These are phyloP conservation scores for Taphrina pruni DNA, from an alignment of 1,139 yeast species.

Conservation along the genomic window DNA sequence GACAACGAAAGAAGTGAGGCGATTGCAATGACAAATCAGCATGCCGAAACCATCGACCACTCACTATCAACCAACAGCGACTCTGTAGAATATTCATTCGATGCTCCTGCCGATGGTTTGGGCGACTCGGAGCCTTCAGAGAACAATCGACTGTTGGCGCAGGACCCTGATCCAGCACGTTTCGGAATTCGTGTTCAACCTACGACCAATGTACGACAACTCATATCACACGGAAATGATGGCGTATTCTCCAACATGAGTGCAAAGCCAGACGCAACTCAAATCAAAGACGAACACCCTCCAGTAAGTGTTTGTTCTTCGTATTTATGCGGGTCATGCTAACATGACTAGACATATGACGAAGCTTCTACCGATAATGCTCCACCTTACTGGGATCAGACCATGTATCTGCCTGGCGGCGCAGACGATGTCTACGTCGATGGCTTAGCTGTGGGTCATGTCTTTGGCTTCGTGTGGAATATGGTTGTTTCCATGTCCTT, in stretches of 20 bases:
- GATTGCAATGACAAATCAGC: constrained; percentile 10
- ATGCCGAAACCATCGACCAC: not conserved
- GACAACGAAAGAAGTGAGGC: constrained; percentile 8
- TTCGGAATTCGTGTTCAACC: constrained; percentile 32
- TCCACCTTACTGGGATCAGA: constrained; percentile 96
- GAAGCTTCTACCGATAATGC: constrained; percentile 94
- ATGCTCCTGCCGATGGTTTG: constrained; percentile 18
- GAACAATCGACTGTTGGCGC: constrained; percentile 10
- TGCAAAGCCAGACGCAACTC: constrained; percentile 71
- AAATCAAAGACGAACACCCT: constrained; percentile 60
- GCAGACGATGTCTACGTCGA: constrained; percentile 90
- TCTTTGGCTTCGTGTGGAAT: constrained; percentile 89
- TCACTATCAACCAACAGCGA: not conserved
- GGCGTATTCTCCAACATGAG: constrained; percentile 91
- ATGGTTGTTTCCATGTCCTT: constrained; percentile 79
- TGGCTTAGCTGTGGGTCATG: constrained; percentile 94
- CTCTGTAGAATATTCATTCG: constrained; percentile 20
- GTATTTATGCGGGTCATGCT: not conserved
- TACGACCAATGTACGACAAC: constrained; percentile 8
- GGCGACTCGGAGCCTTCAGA: constrained; percentile 10
- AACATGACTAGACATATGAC: constrained; percentile 59
- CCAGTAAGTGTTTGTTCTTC: constrained; percentile 55
- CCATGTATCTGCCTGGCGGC: constrained; percentile 81
- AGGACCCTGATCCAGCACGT: constrained; percentile 32
- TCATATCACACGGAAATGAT: constrained; percentile 56